phyloP scores from a whole-genome alignment of 139 green algal species.

The Tetraselmis chui region DNA sequence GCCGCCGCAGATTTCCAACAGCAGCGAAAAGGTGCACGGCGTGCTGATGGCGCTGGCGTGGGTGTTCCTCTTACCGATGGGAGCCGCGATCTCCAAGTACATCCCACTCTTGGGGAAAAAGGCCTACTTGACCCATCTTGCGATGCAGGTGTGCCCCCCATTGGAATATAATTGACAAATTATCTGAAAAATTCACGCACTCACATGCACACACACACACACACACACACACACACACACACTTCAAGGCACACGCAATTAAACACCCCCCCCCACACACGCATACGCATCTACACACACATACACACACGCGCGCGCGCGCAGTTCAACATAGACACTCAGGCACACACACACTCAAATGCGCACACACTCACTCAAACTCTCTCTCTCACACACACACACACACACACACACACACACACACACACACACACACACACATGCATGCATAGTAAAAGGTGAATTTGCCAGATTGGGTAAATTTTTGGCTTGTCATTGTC shows the following conservation, averaged over 20 bases:
- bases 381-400: too few relatives aligned
- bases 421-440: too few relatives aligned
- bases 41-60: background rate
- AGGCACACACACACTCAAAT: too few relatives aligned
- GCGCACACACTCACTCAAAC: too few relatives aligned
- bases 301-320: background rate
- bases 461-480: too few relatives aligned
- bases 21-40: background rate
- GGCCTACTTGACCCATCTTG: background rate
- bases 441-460: too few relatives aligned
- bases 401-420: too few relatives aligned
- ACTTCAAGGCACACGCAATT: background rate
- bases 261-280: too few relatives aligned
- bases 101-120: background rate
- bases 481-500: too few relatives aligned
- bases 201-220: background rate
- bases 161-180: too few relatives aligned
- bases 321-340: too few relatives aligned
- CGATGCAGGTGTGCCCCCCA: background rate
- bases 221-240: background rate
- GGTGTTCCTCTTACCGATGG: background rate
- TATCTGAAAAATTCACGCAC: too few relatives aligned
- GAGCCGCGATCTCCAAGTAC: background rate
- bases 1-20: background rate
- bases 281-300: background rate